Evolutionary conservation across 2,329 filamentous ascomycete species (phyloP).

Genomic region (Colletotrichum euphorbiae): DNA sequence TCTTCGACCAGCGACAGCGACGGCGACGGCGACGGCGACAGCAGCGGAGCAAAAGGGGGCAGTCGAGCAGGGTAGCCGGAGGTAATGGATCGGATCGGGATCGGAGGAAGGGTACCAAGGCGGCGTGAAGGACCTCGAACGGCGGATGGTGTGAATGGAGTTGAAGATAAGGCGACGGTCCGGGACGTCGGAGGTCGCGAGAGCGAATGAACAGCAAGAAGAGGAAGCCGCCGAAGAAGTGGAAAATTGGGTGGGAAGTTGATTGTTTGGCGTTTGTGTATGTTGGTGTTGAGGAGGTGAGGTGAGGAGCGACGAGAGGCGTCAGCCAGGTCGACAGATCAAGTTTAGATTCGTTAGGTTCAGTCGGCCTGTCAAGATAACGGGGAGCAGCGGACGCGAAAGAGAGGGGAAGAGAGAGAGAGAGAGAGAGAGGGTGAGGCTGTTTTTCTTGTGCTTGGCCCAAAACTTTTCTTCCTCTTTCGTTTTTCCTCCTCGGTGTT

Average conservation of each 20-base stretch:
- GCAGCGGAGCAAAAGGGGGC: conserved; percentile 31
- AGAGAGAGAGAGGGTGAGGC: background rate
- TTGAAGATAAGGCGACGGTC: conserved; percentile 2
- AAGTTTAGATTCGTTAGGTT: conserved; percentile 22
- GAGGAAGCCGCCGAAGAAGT: conserved; percentile 35
- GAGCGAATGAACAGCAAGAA: conserved; percentile 31
- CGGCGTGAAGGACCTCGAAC: conserved; percentile 13
- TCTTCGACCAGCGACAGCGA: conserved; percentile 38
- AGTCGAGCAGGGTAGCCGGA: conserved; percentile 35
- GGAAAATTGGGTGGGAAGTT: conserved; percentile 3
- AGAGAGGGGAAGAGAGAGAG: too few relatives aligned
- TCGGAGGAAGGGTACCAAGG: conserved; percentile 20
- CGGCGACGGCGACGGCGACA: conserved; percentile 27
- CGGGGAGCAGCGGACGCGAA: conserved; percentile 10
- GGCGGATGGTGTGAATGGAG: background rate
- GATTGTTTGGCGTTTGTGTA: conserved; percentile 11
- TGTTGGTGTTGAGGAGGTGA: conserved; percentile 21
- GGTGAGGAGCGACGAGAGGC: conserved; percentile 25
- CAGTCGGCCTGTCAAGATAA: conserved; percentile 30
- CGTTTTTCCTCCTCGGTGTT: conserved; percentile 23
- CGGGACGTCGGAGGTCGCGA: conserved; percentile 2
- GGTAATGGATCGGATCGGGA: conserved; percentile 34
- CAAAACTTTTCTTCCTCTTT: conserved; percentile 22
- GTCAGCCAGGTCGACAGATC: conserved; percentile 31
- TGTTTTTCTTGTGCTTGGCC: conserved; percentile 20